Conservation (phyloP, 2,329 filamentous ascomycete genomes). For the Ceratocystis diversiconidia region DNA sequence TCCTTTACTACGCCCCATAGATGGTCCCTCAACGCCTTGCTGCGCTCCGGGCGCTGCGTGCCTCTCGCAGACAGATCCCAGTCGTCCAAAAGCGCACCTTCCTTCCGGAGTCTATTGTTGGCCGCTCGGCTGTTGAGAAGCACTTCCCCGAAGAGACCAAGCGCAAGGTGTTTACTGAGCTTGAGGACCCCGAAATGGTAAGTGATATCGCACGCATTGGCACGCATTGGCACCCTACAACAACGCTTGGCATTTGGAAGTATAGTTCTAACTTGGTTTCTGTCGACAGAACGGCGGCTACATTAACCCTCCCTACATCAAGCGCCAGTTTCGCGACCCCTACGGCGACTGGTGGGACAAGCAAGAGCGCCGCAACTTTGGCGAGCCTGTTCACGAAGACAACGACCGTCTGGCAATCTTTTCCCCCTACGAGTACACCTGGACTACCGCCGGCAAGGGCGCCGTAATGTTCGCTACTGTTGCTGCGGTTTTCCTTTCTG, state of each 20-base stretch:
- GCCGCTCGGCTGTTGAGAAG: conserved; percentile 35
- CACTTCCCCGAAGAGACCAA: conserved; percentile 33
- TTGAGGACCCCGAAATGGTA: conserved; percentile 54
- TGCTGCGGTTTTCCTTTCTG: conserved; percentile 44
- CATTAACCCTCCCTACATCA: conserved; percentile 62
- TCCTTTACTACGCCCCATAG: neutral
- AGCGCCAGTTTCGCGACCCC: conserved; percentile 85
- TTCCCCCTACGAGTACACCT: conserved; percentile 77
- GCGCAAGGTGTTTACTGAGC: conserved; percentile 36
- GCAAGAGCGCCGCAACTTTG: conserved; percentile 92
- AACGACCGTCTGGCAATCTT: conserved; percentile 87
- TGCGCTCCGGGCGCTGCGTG: conserved; percentile 24
- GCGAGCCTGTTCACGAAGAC: conserved; percentile 92
- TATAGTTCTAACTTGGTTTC: neutral
- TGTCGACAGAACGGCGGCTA: conserved; percentile 62
- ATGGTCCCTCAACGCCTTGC: conserved; percentile 24
- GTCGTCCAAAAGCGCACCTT: conserved; percentile 44
- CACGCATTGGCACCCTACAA: neutral
- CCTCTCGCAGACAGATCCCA: conserved; percentile 33
- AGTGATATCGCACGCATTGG: conserved; percentile 24
- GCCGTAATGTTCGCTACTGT: conserved; percentile 55
- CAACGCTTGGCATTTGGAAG: too few species aligned
- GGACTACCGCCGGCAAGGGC: conserved; percentile 57
- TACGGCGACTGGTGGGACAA: conserved; percentile 93
- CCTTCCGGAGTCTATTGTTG: conserved; percentile 36